Evolutionary conservation across 73 alveolate genomes (phyloP).

Genomic region (Symbiodinium pilosum): DNA sequence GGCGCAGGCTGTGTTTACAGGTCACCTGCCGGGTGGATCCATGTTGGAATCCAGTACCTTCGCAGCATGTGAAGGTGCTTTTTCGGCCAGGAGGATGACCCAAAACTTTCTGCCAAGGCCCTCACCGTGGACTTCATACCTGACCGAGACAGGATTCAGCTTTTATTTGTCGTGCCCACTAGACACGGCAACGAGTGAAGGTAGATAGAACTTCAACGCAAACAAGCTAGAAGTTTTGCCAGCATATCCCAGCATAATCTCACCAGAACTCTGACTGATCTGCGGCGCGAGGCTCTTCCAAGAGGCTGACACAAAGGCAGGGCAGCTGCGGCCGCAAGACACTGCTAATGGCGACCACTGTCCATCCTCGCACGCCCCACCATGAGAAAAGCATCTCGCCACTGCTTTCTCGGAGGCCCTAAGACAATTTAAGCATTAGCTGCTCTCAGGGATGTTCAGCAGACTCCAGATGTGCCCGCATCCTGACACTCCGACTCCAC

Average conservation of each 20-base stretch:
- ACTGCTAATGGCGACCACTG: conserved; percentile 76
- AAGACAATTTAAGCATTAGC: no score
- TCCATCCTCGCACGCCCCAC: no score
- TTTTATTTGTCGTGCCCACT: background rate
- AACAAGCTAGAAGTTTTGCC: no score
- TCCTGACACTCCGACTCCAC: conserved; percentile 86
- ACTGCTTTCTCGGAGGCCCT: no score
- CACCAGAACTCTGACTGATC: background rate
- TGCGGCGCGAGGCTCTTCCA: conserved; percentile 39
- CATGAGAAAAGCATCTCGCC: no score
- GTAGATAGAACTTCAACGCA: no score
- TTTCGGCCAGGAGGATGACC: background rate
- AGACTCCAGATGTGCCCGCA: no score
- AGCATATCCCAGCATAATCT: no score
- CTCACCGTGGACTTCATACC: conserved; percentile 24
- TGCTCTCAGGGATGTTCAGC: no score
- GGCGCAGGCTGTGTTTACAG: conserved; percentile 49
- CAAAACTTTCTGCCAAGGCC: background rate
- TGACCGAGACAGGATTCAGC: background rate
- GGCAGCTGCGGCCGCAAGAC: conserved; percentile 77
- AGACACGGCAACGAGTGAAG: no score
- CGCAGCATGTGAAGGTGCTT: background rate
- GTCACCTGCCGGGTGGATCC: conserved; percentile 91
- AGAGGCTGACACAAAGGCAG: conserved; percentile 71
- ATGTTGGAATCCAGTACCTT: conserved; percentile 48